Evolutionary conservation across 78 protist species (phyloP).

Genomic region (Chrysochromulina parva): DNA sequence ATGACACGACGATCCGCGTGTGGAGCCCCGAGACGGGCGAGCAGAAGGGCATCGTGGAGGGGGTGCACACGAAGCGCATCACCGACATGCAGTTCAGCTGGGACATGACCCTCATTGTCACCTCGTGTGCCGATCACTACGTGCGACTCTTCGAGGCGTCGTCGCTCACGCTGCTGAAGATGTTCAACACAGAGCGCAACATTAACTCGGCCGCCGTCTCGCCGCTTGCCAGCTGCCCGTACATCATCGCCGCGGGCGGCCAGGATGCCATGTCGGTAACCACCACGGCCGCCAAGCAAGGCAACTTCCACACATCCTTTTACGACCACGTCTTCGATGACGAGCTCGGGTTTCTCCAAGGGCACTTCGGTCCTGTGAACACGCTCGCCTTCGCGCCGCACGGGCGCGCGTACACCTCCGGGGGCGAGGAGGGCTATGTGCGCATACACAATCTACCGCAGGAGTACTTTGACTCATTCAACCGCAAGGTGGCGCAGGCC

Average conservation of each 20-base stretch:
- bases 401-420: conserved; percentile 59
- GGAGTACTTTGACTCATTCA: conserved; percentile 37
- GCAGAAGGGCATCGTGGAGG: neutral
- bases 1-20: conserved; percentile 42
- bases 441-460: conserved; percentile 77
- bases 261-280: conserved; percentile 87
- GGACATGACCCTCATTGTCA: conserved; percentile 67
- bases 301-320: conserved; percentile 81
- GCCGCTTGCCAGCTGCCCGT: conserved; percentile 55
- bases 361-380: conserved; percentile 90
- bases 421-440: conserved; percentile 86
- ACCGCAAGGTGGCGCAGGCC: neutral
- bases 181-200: conserved; percentile 77
- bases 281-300: conserved; percentile 54
- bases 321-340: conserved; percentile 74
- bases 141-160: conserved; percentile 71
- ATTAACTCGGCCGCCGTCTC: conserved; percentile 87
- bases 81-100: conserved; percentile 71
- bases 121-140: neutral
- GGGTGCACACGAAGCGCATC: conserved; percentile 48
- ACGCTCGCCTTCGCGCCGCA: conserved; percentile 70
- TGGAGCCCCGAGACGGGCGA: conserved; percentile 35
- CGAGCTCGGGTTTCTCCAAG: conserved; percentile 58
- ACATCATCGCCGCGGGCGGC: conserved; percentile 89
- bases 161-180: conserved; percentile 62